phyloP scores from a whole-genome alignment of 1,284 basidiomycete species.

The Entoloma clypeatum region DNA sequence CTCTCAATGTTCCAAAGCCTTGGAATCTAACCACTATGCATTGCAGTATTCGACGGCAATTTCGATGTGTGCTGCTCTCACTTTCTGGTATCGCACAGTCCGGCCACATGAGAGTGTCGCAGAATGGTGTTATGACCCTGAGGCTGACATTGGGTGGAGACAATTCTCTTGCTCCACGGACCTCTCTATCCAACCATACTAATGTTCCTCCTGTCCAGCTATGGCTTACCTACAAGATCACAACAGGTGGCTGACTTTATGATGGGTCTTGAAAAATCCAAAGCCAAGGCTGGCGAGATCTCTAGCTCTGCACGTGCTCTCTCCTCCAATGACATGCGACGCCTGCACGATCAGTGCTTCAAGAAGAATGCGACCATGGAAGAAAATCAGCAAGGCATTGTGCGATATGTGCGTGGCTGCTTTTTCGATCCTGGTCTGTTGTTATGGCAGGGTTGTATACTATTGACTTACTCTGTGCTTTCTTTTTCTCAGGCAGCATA shows the following conservation, averaged over 20 bases:
- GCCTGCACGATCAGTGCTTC: conserved; percentile 19
- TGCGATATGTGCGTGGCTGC: conserved; percentile 16
- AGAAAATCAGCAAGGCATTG: conserved; percentile 15
- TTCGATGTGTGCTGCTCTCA: conserved; percentile 22
- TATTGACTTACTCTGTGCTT: too few species aligned
- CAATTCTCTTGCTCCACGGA: too few species aligned
- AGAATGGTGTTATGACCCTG: conserved; percentile 18
- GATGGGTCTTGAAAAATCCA: conserved; percentile 21
- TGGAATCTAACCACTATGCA: neutral
- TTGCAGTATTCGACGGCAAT: conserved; percentile 24
- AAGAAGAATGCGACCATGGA: conserved; percentile 1
- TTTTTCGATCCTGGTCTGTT: neutral
- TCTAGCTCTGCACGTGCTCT: conserved; percentile 20
- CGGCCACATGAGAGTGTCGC: conserved; percentile 15
- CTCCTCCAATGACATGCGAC: conserved; percentile 19
- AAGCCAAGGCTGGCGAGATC: conserved; percentile 20
- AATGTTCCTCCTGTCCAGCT: conserved; percentile 2
- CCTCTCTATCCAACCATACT: neutral
- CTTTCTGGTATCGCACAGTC: conserved; percentile 16
- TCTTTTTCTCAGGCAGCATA: conserved; percentile 14
- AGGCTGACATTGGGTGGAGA: conserved; percentile 16
- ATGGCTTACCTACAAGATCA: conserved; percentile 17
- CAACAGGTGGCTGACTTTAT: conserved; percentile 16
- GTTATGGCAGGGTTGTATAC: too few species aligned
- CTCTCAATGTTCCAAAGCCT: too few species aligned